Percentiles rank a stretch among this genome's conserved stretches.
phyloP scores from a whole-genome alignment of 1,139 yeast species.

The Suhomyces taliae region DNA sequence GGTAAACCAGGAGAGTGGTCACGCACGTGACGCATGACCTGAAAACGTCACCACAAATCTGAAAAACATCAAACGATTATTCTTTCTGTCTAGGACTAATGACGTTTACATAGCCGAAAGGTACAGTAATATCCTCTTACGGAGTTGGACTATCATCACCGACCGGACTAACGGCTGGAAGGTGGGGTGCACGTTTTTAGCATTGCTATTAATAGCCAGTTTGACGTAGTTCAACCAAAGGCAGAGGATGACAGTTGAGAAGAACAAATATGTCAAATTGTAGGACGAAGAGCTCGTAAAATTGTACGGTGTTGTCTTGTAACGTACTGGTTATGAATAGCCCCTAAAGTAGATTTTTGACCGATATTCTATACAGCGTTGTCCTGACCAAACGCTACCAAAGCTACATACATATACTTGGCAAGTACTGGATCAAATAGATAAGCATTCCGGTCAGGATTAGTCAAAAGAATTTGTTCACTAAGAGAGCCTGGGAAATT shows the following conservation, averaged over 20 bases:
- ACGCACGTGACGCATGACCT: neutral
- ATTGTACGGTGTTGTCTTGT: no score
- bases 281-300: neutral
- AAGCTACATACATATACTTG: no score
- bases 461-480: no score
- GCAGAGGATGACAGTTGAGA: slow-evolving; percentile 19
- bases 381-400: no score
- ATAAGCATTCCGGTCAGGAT: no score
- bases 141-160: slow-evolving; percentile 17
- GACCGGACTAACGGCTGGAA: no score
- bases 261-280: neutral
- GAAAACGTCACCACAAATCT: neutral
- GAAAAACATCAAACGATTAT: neutral
- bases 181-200: neutral
- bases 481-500: no score
- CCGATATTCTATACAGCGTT: no score
- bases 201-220: neutral
- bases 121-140: slow-evolving; percentile 16
- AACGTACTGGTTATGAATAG: no score
- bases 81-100: neutral
- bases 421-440: no score
- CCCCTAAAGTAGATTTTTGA: no score
- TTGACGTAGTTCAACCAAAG: slow-evolving; percentile 21
- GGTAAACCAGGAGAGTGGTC: neutral
- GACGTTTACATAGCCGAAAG: neutral